Base-by-base conservation (phyloP, 139 green algal species). In the Picochlorum sp. region DNA sequence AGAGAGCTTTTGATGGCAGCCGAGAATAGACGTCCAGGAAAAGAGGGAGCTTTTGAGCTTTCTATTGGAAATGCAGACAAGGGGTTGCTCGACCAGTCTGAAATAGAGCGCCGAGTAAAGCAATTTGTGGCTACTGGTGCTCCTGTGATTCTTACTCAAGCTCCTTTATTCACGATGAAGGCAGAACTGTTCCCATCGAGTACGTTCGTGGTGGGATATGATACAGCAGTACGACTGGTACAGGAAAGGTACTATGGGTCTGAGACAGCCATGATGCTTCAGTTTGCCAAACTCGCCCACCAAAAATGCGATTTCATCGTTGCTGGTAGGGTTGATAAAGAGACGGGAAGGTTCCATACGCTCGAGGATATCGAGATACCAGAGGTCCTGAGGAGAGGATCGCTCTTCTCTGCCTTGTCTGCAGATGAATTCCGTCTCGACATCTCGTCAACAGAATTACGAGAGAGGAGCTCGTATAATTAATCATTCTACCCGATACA, bases 41-140 rank as follows among this genome's bases (percentile, higher is more conserved):
- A 52, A 54, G 79, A 86, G 44, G 71, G 68, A 1, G 66, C 56
- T 57, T 89, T 84, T 49, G 91, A 97, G 78, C 78, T 97, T 58
- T 83, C 87, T 13, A 77, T 93, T 9, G 67, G 80, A 52, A 96
- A 97, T 63, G 81, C 89, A 7, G 91, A 97, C 76, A 97, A 97
- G 80, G 88, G 85, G 18, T 24, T 78, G 49, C 73, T 96, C 44
- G 26, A 65, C 0, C 9, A 77, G 11, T 71, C 73, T 0, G 87
- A 92, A 28, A 64, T 92, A 8, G 41, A 65, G 44, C 62, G 57
- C 13, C 74, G 91, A 0, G 76, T 95, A 28, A 51, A 66, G n/a
- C 87, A 92, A 78, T 95, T 97, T 56, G 58, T 67, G 4, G 58
- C 64, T 4, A 41, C 65, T 8, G 79, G 75, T 3, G 61, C 87